Evolutionary conservation across 2,329 filamentous ascomycete genomes (phyloP).

Genomic region (Penicillium italicum): DNA sequence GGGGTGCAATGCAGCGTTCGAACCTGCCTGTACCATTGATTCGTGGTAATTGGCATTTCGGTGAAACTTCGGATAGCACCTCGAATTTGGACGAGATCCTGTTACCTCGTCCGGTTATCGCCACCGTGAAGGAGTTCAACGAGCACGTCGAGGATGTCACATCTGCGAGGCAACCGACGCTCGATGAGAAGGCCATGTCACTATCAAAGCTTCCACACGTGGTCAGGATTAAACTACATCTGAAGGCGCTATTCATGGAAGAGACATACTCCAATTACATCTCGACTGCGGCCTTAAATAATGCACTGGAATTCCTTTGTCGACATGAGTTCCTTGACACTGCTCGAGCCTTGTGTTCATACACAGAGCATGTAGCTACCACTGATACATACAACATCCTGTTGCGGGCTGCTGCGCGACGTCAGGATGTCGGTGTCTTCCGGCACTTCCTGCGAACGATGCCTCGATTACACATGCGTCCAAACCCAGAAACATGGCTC

Average conservation of each 20-base stretch:
- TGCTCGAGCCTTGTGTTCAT: slow-evolving; percentile 35
- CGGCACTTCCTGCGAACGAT: slow-evolving; percentile 39
- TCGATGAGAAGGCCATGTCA: not conserved
- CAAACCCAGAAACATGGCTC: slow-evolving; percentile 45
- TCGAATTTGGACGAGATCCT: slow-evolving; percentile 16
- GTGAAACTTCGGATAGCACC: slow-evolving; percentile 1
- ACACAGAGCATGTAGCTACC: slow-evolving; percentile 36
- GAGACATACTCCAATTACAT: slow-evolving; percentile 30
- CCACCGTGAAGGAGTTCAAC: slow-evolving; percentile 36
- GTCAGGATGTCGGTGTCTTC: slow-evolving; percentile 41
- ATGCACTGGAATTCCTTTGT: slow-evolving; percentile 39
- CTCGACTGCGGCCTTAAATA: slow-evolving; percentile 43
- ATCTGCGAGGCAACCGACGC: slow-evolving; percentile 18
- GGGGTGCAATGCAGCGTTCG: slow-evolving; percentile 22
- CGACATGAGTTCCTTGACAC: slow-evolving; percentile 29
- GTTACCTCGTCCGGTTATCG: slow-evolving; percentile 17
- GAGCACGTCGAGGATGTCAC: slow-evolving; percentile 41
- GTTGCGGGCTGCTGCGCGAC: slow-evolving; percentile 36
- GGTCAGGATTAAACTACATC: slow-evolving; percentile 19
- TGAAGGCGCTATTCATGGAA: slow-evolving; percentile 34
- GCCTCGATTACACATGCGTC: slow-evolving; percentile 35
- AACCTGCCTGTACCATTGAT: slow-evolving; percentile 27
- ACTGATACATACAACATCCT: slow-evolving; percentile 47
- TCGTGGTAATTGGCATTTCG: slow-evolving; percentile 30
- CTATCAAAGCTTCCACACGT: slow-evolving; percentile 11